phyloP scores from a whole-genome alignment of 2,329 filamentous ascomycete genomes.

The Emericellopsis atlantica region DNA sequence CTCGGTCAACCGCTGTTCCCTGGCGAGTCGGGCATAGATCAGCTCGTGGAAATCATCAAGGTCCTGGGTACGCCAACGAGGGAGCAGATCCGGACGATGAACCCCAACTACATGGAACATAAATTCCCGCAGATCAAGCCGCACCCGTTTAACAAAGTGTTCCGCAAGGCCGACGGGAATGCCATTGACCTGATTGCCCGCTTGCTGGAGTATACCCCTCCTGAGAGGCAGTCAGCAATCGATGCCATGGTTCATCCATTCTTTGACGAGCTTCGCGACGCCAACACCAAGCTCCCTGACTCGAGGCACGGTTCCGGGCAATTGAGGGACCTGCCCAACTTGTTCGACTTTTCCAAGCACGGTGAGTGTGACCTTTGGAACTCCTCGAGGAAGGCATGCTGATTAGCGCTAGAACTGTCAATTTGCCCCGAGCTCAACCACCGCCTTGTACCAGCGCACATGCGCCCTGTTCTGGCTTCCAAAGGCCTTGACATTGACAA shows the following conservation, averaged over 20 bases:
- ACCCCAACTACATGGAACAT: constrained; percentile 99
- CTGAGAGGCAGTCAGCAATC: constrained; percentile 82
- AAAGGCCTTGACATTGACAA: constrained; percentile 87
- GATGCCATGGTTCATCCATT: constrained; percentile 98
- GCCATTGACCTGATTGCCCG: constrained; percentile 92
- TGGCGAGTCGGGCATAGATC: constrained; percentile 95
- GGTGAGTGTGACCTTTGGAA: constrained; percentile 42
- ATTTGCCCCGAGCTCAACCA: constrained; percentile 81
- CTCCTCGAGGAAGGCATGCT: neutral
- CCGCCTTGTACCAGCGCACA: constrained; percentile 75
- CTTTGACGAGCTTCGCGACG: constrained; percentile 92
- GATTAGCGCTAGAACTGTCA: constrained; percentile 62
- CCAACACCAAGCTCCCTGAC: constrained; percentile 82
- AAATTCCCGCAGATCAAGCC: constrained; percentile 99
- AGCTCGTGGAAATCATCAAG: constrained; percentile 98
- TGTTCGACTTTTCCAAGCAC: constrained; percentile 91
- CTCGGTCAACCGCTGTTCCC: constrained; percentile 95
- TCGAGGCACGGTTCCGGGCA: constrained; percentile 79
- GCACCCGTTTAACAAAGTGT: constrained; percentile 98
- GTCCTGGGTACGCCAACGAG: constrained; percentile 91
- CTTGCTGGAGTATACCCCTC: constrained; percentile 92
- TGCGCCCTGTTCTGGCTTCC: constrained; percentile 58
- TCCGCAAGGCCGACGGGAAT: constrained; percentile 86
- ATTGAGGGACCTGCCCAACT: constrained; percentile 66
- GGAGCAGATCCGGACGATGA: constrained; percentile 99